These are phyloP conservation scores for Nannochloropsis gaditana DNA, from an alignment of 108 stramenopile genomes.

Conservation along the genomic window DNA sequence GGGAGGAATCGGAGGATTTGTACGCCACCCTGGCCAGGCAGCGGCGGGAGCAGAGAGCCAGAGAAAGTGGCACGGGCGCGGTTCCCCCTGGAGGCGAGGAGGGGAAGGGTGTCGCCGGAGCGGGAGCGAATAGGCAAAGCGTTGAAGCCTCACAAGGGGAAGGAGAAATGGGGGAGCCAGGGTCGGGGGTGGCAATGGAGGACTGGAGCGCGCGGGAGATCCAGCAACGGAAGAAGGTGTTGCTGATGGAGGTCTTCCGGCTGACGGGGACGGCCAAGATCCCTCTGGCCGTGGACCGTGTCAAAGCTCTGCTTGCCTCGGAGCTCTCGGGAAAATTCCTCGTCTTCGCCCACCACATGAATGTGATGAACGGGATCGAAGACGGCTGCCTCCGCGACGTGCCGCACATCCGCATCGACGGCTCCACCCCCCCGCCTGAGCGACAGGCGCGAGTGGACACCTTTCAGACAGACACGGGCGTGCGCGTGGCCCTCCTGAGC, in stretches of 20 bases:
- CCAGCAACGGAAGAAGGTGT: slow-evolving; percentile 51
- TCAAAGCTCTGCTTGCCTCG: slow-evolving; percentile 65
- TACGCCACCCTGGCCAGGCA: slow-evolving; percentile 3
- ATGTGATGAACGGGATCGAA: slow-evolving; percentile 72
- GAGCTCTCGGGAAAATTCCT: slow-evolving; percentile 77
- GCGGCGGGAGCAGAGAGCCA: background rate
- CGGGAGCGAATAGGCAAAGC: background rate
- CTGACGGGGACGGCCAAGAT: slow-evolving; percentile 72
- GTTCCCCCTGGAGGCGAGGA: background rate
- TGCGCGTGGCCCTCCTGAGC: slow-evolving; percentile 77
- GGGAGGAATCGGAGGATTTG: background rate
- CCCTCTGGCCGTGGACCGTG: slow-evolving; percentile 62
- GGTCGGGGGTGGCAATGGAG: background rate
- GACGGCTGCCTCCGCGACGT: slow-evolving; percentile 59
- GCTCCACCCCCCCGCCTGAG: slow-evolving; percentile 65
- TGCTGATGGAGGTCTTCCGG: slow-evolving; percentile 76
- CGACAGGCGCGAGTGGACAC: slow-evolving; percentile 77
- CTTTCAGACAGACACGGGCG: slow-evolving; percentile 78
- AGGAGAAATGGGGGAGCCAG: background rate
- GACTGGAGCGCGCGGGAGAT: slow-evolving; percentile 20
- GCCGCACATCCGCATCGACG: slow-evolving; percentile 84
- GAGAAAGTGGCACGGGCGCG: background rate
- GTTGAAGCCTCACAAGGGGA: background rate
- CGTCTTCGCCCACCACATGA: slow-evolving; percentile 91
- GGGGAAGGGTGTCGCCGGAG: background rate